These are phyloP conservation scores for Ophiocordyceps camponoti-leonardi DNA, from an alignment of 2,329 filamentous ascomycete genomes.

Conservation along the genomic window DNA sequence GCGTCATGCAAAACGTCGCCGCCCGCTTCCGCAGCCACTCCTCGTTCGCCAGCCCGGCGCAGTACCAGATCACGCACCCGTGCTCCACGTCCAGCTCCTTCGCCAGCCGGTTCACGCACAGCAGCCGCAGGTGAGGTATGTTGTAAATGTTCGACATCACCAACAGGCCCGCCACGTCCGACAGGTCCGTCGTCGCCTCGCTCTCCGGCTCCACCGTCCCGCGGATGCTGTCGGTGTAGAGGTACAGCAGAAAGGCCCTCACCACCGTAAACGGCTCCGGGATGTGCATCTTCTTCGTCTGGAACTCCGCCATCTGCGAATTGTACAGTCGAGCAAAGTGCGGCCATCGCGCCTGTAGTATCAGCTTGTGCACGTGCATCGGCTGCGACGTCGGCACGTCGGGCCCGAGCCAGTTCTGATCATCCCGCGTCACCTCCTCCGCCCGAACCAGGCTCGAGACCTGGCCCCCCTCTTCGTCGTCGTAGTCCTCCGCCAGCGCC, in stretches of 20 bases:
- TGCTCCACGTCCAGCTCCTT: slow-evolving; percentile 89
- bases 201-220: slow-evolving; percentile 32
- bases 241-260: slow-evolving; percentile 84
- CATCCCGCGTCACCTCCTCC: slow-evolving; percentile 20
- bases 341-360: slow-evolving; percentile 88
- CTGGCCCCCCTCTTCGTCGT: slow-evolving; percentile 45
- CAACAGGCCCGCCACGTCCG: slow-evolving; percentile 80
- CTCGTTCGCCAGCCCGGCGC: slow-evolving; percentile 75
- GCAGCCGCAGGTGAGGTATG: slow-evolving; percentile 76
- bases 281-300: slow-evolving; percentile 94
- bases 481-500: slow-evolving; percentile 62
- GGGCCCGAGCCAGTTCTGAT: slow-evolving; percentile 40
- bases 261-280: slow-evolving; percentile 91
- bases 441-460: slow-evolving; percentile 30
- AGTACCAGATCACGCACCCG: slow-evolving; percentile 92
- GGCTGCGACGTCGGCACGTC: slow-evolving; percentile 56
- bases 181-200: slow-evolving; percentile 58
- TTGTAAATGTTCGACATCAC: slow-evolving; percentile 98
- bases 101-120: slow-evolving; percentile 80
- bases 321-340: slow-evolving; percentile 88
- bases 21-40: slow-evolving; percentile 86
- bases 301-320: slow-evolving; percentile 92
- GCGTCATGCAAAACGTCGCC: slow-evolving; percentile 72
- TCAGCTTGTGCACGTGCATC: slow-evolving; percentile 90
- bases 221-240: slow-evolving; percentile 88